Conservation (phyloP, 1,139 yeast genomes). For the Nakaseomyces nivariensis region DNA sequence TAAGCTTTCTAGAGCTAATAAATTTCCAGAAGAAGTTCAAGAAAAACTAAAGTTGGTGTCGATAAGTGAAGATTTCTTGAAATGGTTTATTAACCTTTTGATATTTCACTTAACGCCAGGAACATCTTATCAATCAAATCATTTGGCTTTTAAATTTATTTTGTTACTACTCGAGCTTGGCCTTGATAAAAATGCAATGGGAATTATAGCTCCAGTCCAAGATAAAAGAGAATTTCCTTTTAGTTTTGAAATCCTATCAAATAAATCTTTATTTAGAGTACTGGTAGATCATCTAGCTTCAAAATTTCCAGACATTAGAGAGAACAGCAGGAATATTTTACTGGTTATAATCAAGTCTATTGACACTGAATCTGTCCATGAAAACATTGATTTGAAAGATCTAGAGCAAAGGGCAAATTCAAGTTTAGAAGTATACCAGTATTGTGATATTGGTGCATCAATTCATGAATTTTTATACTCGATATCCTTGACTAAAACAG, state of each 20-base stretch:
- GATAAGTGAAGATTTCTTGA: constrained; percentile 34
- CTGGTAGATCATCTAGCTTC: constrained; percentile 55
- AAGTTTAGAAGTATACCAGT: constrained; percentile 55
- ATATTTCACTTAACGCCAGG: constrained; percentile 48
- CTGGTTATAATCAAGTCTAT: constrained; percentile 34
- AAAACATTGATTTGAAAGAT: constrained; percentile 13
- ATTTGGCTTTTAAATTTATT: constrained; percentile 43
- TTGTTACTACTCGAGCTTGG: constrained; percentile 45
- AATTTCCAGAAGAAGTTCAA: constrained; percentile 31
- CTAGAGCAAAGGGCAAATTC: constrained; percentile 34
- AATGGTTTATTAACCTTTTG: constrained; percentile 36
- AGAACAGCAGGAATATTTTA: constrained; percentile 40
- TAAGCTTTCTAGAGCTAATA: constrained; percentile 32
- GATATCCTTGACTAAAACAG: constrained; percentile 12
- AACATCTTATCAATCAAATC: constrained; percentile 54
- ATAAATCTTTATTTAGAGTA: constrained; percentile 33
- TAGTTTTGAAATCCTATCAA: constrained; percentile 35
- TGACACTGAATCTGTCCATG: constrained; percentile 16
- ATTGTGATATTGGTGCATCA: constrained; percentile 76
- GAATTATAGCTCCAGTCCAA: constrained; percentile 26
- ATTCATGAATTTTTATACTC: constrained; percentile 42
- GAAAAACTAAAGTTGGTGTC: constrained; percentile 26
- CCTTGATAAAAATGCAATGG: constrained; percentile 38
- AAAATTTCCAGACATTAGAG: constrained; percentile 69
- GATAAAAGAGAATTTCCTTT: constrained; percentile 32